phyloP scores from a whole-genome alignment of 441 rosid species.

The Mallotus japonicus region DNA sequence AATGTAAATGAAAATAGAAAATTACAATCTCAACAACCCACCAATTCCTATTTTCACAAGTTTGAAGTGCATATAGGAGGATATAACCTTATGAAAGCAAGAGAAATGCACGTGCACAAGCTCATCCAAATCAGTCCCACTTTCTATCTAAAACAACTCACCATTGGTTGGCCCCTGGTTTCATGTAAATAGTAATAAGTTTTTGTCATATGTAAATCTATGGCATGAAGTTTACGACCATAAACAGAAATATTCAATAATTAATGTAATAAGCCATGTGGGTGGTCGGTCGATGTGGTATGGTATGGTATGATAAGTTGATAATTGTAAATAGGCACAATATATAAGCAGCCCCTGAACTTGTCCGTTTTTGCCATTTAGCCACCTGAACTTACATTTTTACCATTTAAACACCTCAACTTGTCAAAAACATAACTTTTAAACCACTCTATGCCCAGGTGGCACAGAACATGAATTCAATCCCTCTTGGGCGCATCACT shows the following conservation, averaged over 20 bases:
- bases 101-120: background rate
- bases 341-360: no score
- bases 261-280: background rate
- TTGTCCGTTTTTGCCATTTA: no score
- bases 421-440: no score
- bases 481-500: no score
- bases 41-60: background rate
- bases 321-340: no score
- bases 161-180: background rate
- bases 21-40: no score
- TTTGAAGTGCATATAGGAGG: background rate
- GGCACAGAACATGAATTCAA: no score
- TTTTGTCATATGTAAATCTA: background rate
- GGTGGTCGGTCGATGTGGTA: background rate
- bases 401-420: no score
- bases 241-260: background rate
- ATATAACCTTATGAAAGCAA: background rate
- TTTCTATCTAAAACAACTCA: background rate
- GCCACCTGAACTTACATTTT: no score
- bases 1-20: no score
- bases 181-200: background rate
- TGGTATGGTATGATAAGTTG: no score
- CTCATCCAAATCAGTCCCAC: background rate
- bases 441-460: no score
- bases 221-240: background rate